phyloP scores from a whole-genome alignment of 2,329 filamentous ascomycete genomes.

The Tolypocladium tropicale region DNA sequence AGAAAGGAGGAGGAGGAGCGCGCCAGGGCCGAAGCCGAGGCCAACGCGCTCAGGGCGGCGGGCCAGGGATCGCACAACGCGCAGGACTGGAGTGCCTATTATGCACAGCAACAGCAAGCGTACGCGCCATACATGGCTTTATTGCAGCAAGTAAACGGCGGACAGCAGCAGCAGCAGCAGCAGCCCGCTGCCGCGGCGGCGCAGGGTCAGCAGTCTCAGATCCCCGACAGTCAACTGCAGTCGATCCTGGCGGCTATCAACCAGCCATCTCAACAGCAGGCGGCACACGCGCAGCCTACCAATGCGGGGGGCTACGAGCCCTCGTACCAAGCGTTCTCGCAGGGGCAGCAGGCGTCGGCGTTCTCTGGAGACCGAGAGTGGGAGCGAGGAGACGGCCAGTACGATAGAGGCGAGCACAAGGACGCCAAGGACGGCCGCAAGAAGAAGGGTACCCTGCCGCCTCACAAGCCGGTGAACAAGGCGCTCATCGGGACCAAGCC shows the following conservation, averaged over 20 bases:
- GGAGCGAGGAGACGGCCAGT: constrained; percentile 21
- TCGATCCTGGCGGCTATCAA: constrained; percentile 33
- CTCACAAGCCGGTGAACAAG: constrained; percentile 38
- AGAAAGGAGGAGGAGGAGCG: constrained; percentile 27
- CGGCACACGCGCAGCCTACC: constrained; percentile 8
- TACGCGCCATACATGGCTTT: constrained; percentile 32
- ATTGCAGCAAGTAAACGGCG: constrained; percentile 28
- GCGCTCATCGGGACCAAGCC: constrained; percentile 55
- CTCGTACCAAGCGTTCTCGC: constrained; percentile 22
- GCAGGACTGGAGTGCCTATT: constrained; percentile 19
- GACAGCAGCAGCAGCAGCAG: constrained; percentile 20
- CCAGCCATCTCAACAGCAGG: constrained; percentile 19
- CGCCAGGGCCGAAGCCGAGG: constrained; percentile 22
- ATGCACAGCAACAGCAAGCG: constrained; percentile 25
- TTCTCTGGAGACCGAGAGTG: constrained; percentile 21
- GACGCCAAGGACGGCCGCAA: constrained; percentile 28
- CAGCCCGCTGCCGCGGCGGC: constrained; percentile 5
- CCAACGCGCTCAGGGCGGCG: constrained; percentile 16
- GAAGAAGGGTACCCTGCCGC: constrained; percentile 28
- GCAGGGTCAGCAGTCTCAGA: constrained; percentile 14
- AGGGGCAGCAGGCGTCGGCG: constrained; percentile 18
- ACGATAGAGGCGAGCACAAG: constrained; percentile 19
- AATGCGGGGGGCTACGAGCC: constrained; percentile 19
- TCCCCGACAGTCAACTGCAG: constrained; percentile 29
- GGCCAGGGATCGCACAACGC: constrained; percentile 8